phyloP scores from a whole-genome alignment of 352 stramenopile genomes.

The Phytophthora sansomeana region DNA sequence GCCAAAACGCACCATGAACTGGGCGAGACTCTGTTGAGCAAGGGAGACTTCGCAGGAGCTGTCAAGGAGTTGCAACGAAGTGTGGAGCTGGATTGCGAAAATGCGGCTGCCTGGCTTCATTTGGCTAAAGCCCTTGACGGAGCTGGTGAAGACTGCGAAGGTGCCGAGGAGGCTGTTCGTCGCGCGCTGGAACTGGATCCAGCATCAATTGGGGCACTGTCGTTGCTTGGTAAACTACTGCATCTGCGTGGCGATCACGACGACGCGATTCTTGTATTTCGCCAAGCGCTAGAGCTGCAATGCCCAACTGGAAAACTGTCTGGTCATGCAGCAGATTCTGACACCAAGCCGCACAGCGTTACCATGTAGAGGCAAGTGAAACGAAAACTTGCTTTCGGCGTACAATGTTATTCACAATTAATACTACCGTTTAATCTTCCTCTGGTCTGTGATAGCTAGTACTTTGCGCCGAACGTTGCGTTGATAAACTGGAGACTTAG shows the following conservation, averaged over 20 bases:
- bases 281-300: slow-evolving; percentile 63
- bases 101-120: slow-evolving; percentile 59
- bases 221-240: slow-evolving; percentile 68
- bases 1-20: slow-evolving; percentile 62
- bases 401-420: slow-evolving; percentile 16
- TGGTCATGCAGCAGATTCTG: slow-evolving; percentile 5
- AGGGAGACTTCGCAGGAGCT: slow-evolving; percentile 52
- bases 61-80: slow-evolving; percentile 52
- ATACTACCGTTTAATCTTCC: slow-evolving; percentile 12
- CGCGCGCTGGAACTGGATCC: slow-evolving; percentile 55
- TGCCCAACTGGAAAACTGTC: slow-evolving; percentile 34
- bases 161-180: slow-evolving; percentile 60
- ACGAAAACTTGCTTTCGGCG: slow-evolving; percentile 26
- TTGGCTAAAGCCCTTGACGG: slow-evolving; percentile 73
- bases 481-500: slow-evolving; percentile 63
- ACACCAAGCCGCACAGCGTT: slow-evolving; percentile 30
- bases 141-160: slow-evolving; percentile 37
- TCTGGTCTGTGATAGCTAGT: slow-evolving; percentile 31
- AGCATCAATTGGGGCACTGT: slow-evolving; percentile 60
- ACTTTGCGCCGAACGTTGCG: slow-evolving; percentile 52
- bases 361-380: slow-evolving; percentile 32
- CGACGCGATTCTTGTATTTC: slow-evolving; percentile 74
- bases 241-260: slow-evolving; percentile 72
- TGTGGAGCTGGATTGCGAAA: slow-evolving; percentile 44
- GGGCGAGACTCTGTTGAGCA: slow-evolving; percentile 53